phyloP scores from a whole-genome alignment of 2,329 filamentous ascomycete species.

The Exophiala bonariae region DNA sequence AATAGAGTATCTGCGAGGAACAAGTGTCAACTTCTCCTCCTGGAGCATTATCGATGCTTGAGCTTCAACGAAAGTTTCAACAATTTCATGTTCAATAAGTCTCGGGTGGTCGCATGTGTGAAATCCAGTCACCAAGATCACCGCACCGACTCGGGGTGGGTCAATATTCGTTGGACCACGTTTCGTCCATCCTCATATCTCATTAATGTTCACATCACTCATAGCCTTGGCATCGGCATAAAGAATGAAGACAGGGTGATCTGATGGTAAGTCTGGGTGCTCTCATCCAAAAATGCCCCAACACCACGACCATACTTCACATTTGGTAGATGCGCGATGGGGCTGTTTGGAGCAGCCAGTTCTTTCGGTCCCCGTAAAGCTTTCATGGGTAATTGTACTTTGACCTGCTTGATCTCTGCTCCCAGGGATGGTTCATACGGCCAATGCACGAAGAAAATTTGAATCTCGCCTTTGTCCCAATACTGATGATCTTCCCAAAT shows the following conservation, averaged over 20 bases:
- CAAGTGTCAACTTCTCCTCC: too few relatives aligned
- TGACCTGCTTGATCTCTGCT: constrained; percentile 18
- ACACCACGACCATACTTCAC: constrained; percentile 24
- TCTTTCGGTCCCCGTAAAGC: constrained; percentile 14
- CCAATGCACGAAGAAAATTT: constrained; percentile 24
- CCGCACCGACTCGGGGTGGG: too few relatives aligned
- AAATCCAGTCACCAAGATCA: too few relatives aligned
- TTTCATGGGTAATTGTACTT: constrained; percentile 16
- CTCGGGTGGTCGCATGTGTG: too few relatives aligned
- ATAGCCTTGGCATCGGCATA: constrained; percentile 26
- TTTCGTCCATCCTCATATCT: not conserved
- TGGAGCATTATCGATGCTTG: too few relatives aligned
- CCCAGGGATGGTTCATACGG: constrained; percentile 25
- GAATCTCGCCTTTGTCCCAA: constrained; percentile 25
- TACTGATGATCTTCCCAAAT: constrained; percentile 28
- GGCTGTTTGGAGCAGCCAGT: constrained; percentile 12
- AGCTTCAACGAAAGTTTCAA: too few relatives aligned
- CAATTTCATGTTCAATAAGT: too few relatives aligned
- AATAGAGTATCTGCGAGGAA: too few relatives aligned
- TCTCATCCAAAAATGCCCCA: constrained; percentile 24
- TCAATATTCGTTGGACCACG: not conserved
- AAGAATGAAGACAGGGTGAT: constrained; percentile 27
- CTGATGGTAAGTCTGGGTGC: constrained; percentile 23
- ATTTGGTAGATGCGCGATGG: constrained; percentile 17
- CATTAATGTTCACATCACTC: not conserved